Percentiles rank a stretch among this genome's conserved stretches.
These are phyloP conservation scores for Chaetomium cochliodes DNA, from an alignment of 495 filamentous ascomycete species.

Conservation along the genomic window DNA sequence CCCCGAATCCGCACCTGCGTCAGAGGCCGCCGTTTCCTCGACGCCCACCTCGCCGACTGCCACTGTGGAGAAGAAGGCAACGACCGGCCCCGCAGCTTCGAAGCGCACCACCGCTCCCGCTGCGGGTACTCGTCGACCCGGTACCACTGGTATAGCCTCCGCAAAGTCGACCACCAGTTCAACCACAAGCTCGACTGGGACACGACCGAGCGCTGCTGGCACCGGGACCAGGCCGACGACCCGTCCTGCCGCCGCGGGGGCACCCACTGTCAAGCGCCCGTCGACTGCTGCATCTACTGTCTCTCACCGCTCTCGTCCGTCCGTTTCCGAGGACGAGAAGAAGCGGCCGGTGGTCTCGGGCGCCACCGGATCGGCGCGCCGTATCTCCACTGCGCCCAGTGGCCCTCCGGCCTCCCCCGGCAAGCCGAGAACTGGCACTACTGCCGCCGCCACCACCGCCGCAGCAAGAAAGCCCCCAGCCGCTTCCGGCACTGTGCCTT, in stretches of 20 bases:
- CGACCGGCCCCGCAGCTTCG: conserved; percentile 25
- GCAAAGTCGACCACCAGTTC: conserved; percentile 44
- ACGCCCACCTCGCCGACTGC: conserved; percentile 34
- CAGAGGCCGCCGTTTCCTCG: neutral
- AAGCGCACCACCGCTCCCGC: conserved; percentile 34
- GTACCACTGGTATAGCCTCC: conserved; percentile 29
- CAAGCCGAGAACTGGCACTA: conserved; percentile 37
- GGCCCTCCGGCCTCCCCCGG: conserved; percentile 40
- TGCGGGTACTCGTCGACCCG: conserved; percentile 24
- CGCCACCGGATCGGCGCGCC: conserved; percentile 42
- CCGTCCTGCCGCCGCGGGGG: conserved; percentile 34
- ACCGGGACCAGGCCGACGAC: conserved; percentile 42
- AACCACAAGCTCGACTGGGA: conserved; percentile 40
- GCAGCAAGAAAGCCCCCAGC: conserved; percentile 44
- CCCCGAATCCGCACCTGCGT: conserved; percentile 29
- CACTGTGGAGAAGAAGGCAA: conserved; percentile 35
- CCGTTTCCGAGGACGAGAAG: conserved; percentile 51
- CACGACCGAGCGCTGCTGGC: conserved; percentile 36
- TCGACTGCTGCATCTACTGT: conserved; percentile 34
- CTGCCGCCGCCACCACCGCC: conserved; percentile 37
- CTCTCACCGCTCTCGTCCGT: conserved; percentile 45
- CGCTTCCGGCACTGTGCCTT: conserved; percentile 31
- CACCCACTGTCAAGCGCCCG: conserved; percentile 40
- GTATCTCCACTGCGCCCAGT: conserved; percentile 39
- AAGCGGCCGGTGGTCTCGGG: conserved; percentile 35